Conservation (phyloP, 768 basidiomycete species). For the Mycena rebaudengoi region DNA sequence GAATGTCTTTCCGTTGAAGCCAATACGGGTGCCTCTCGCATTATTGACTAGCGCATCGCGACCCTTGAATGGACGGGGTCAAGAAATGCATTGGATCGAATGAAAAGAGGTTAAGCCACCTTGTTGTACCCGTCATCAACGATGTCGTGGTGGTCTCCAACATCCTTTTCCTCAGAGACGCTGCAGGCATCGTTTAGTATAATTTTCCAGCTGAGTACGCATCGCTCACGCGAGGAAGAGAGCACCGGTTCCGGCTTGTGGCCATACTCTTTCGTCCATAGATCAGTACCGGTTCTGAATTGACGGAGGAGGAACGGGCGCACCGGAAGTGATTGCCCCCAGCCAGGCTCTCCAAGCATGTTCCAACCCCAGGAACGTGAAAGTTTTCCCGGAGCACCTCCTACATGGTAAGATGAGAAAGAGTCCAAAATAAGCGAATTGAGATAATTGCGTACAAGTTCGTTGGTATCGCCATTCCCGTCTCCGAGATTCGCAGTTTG, state of each 20-base stretch:
- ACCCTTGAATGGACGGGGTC: no score
- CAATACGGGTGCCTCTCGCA: slow-evolving; percentile 42
- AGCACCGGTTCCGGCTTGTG: slow-evolving; percentile 52
- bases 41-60: slow-evolving; percentile 48
- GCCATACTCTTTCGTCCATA: slow-evolving; percentile 41
- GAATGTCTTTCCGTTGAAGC: slow-evolving; percentile 33
- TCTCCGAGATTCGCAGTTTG: slow-evolving; percentile 58
- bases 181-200: slow-evolving; percentile 29
- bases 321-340: slow-evolving; percentile 61
- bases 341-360: slow-evolving; percentile 53
- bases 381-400: slow-evolving; percentile 56
- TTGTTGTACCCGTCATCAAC: slow-evolving; percentile 54
- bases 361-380: slow-evolving; percentile 43
- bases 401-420: background rate
- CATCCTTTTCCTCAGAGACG: slow-evolving; percentile 53
- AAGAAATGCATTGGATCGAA: no score
- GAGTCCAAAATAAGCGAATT: background rate
- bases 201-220: background rate
- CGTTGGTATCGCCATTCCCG: slow-evolving; percentile 52
- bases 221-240: slow-evolving; percentile 59
- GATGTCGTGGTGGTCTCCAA: slow-evolving; percentile 45
- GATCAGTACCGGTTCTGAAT: background rate
- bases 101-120: no score
- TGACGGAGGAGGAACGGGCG: background rate
- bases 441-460: slow-evolving; percentile 33